phyloP scores from a whole-genome alignment of 208 protist species.

The Kentomonas sorsogonicus region DNA sequence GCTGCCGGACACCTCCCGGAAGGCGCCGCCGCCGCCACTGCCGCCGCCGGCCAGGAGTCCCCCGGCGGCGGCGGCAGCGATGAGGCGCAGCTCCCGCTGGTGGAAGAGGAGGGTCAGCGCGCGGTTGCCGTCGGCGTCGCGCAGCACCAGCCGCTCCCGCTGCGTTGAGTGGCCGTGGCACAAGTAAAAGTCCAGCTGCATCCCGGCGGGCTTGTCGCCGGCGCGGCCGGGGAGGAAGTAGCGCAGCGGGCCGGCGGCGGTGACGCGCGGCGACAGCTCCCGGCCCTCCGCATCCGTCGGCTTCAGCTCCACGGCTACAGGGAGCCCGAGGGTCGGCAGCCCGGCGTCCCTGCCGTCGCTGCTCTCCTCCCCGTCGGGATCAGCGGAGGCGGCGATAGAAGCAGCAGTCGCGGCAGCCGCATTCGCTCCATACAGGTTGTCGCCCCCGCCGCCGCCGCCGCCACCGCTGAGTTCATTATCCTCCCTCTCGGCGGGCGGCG shows the following conservation, averaged over 20 bases:
- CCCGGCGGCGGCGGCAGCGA: conserved; percentile 2
- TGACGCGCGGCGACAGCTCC: conserved; percentile 15
- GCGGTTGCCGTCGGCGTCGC: conserved; percentile 20
- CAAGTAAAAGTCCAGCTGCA: conserved; percentile 24
- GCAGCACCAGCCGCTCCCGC: conserved; percentile 7
- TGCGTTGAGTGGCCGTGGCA: conserved; percentile 8
- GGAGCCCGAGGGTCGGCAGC: too few relatives aligned
- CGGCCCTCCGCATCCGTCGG: neutral
- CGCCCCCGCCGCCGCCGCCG: too few relatives aligned
- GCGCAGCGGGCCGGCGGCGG: conserved; percentile 18
- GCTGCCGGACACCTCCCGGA: too few relatives aligned
- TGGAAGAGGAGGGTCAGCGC: conserved; percentile 22
- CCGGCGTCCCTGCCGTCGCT: too few relatives aligned
- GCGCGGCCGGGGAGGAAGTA: conserved; percentile 17
- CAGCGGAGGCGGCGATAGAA: too few relatives aligned
- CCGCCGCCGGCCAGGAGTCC: neutral
- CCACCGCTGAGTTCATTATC: too few relatives aligned
- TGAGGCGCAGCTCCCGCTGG: conserved; percentile 12
- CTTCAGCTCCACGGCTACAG: conserved; percentile 12
- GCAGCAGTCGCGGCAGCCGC: too few relatives aligned
- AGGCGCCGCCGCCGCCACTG: too few relatives aligned
- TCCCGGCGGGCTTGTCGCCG: conserved; percentile 1
- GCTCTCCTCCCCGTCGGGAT: too few relatives aligned
- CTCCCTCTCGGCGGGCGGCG: too few relatives aligned
- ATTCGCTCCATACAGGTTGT: too few relatives aligned